Percentiles rank a stretch among this genome's conserved stretches.
Evolutionary conservation across 78 protist genomes (phyloP).

Genomic region (Dictyostelium intermedium): DNA sequence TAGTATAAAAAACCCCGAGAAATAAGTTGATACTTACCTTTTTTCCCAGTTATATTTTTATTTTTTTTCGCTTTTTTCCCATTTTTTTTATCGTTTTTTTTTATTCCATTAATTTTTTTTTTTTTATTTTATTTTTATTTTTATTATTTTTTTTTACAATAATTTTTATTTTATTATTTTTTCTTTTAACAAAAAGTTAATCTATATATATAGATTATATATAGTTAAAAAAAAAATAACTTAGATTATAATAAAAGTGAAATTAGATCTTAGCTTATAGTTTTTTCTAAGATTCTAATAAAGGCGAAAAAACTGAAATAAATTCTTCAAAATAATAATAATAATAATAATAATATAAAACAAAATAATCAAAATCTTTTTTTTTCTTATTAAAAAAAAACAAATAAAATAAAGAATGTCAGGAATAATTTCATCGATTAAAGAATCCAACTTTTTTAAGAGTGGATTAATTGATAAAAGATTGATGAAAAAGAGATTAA

Average conservation of each 20-base stretch:
- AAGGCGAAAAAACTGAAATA: not conserved
- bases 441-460: not conserved
- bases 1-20: too few species aligned
- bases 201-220: not conserved
- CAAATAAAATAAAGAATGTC: not conserved
- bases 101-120: not conserved
- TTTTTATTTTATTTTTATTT: not conserved
- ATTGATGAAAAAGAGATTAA: slow-evolving; percentile 5
- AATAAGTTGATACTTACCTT: too few species aligned
- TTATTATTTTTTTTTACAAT: not conserved
- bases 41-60: not conserved
- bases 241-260: not conserved
- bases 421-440: not conserved
- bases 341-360: not conserved
- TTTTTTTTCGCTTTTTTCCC: too few species aligned
- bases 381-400: too few species aligned
- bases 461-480: slow-evolving; percentile 49
- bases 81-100: not conserved
- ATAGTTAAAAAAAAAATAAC: not conserved
- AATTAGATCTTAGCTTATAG: slow-evolving; percentile 19
- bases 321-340: not conserved
- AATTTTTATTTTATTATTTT: not conserved
- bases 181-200: not conserved
- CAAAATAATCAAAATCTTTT: not conserved
- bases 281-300: slow-evolving; percentile 12